These are phyloP conservation scores for Russula vinacea DNA, from an alignment of 768 basidiomycete species.

Conservation along the genomic window DNA sequence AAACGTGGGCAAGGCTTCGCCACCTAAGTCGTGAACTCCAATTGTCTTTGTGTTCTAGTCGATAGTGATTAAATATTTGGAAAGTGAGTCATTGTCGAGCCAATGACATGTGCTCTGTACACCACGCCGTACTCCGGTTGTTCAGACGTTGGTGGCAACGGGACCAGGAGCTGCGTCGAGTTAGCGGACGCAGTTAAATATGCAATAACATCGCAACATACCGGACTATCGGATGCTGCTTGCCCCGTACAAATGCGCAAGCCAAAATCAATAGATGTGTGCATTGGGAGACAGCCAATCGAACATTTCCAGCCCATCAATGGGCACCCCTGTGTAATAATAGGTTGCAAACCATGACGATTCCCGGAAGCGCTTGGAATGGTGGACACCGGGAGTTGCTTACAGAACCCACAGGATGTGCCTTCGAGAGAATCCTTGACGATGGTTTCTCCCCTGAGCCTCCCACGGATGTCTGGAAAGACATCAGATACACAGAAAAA, in stretches of 20 bases:
- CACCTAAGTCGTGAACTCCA: slow-evolving; percentile 6
- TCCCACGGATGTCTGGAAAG: neutral
- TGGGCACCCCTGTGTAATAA: neutral
- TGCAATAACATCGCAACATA: neutral
- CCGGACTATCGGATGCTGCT: neutral
- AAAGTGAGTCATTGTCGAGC: neutral
- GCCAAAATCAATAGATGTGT: neutral
- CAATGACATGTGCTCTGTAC: slow-evolving; percentile 3
- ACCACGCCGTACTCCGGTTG: neutral
- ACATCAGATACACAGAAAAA: neutral
- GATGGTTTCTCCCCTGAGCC: neutral
- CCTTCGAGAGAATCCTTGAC: neutral
- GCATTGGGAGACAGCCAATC: neutral
- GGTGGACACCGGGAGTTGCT: neutral
- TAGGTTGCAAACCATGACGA: neutral
- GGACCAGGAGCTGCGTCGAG: neutral
- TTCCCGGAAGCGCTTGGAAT: neutral
- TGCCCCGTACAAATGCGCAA: neutral
- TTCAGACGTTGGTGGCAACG: slow-evolving; percentile 10
- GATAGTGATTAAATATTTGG: neutral
- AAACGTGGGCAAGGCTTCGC: slow-evolving; percentile 14
- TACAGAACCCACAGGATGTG: neutral
- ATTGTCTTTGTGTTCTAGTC: neutral
- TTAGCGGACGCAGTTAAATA: neutral
- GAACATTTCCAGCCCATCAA: neutral